These are phyloP conservation scores for Batkoa obscura DNA, from an alignment of 371 early-diverging fungal species.

Conservation along the genomic window DNA sequence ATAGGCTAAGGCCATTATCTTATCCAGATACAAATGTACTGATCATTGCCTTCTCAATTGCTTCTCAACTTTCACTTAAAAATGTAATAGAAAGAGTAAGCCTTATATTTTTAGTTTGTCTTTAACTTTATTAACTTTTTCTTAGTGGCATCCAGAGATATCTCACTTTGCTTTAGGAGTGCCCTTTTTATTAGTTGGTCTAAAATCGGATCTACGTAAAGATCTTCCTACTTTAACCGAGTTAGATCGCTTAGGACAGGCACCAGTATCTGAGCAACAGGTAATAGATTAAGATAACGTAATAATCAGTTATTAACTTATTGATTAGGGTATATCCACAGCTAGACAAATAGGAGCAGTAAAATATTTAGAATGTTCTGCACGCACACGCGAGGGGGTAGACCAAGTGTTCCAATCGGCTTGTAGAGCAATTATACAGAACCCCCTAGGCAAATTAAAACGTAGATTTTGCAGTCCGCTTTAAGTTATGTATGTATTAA, in stretches of 20 bases:
- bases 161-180: slow-evolving; percentile 31
- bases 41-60: slow-evolving; percentile 67
- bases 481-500: neutral
- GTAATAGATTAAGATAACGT: neutral
- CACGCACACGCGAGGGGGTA: slow-evolving; percentile 65
- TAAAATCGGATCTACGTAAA: slow-evolving; percentile 45
- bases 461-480: slow-evolving; percentile 3
- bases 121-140: neutral
- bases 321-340: slow-evolving; percentile 38
- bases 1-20: slow-evolving; percentile 59
- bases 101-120: neutral
- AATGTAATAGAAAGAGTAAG: slow-evolving; percentile 49
- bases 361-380: slow-evolving; percentile 76
- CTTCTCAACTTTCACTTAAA: slow-evolving; percentile 55
- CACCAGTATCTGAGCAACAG: slow-evolving; percentile 10
- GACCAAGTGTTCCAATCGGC: slow-evolving; percentile 64
- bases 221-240: slow-evolving; percentile 30
- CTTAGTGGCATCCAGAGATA: slow-evolving; percentile 43
- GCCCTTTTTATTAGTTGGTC: slow-evolving; percentile 48
- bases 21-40: slow-evolving; percentile 83
- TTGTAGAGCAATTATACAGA: slow-evolving; percentile 23
- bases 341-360: slow-evolving; percentile 58
- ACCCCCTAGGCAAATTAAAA: neutral
- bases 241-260: slow-evolving; percentile 16
- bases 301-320: neutral